phyloP scores from a whole-genome alignment of 495 filamentous ascomycete species.

The Coniosporium apollinis region DNA sequence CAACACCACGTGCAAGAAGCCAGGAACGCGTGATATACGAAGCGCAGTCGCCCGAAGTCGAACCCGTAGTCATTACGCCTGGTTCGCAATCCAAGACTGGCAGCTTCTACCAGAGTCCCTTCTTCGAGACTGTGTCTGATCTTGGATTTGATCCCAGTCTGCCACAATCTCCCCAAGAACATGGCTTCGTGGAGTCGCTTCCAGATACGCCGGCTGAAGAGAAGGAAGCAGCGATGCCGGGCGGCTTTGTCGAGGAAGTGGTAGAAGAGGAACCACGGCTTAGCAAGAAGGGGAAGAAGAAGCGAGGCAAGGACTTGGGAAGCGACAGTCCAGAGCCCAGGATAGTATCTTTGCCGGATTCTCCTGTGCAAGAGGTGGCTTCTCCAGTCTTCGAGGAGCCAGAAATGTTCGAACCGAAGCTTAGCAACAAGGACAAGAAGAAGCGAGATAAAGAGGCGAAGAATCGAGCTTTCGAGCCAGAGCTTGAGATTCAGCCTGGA shows the following conservation, averaged over 20 bases:
- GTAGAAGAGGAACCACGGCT: background rate
- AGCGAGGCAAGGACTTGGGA: conserved; percentile 1
- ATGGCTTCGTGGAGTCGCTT: conserved; percentile 17
- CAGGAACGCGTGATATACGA: too few relatives aligned
- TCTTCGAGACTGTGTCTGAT: conserved; percentile 15
- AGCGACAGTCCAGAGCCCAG: too few relatives aligned
- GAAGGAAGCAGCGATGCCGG: conserved; percentile 11
- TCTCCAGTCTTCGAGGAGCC: conserved; percentile 1
- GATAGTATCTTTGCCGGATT: too few relatives aligned
- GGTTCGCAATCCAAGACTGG: too few relatives aligned
- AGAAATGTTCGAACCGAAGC: conserved; percentile 6
- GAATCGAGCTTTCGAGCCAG: too few relatives aligned
- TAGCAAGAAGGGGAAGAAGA: conserved; percentile 7
- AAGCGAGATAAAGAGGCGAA: conserved; percentile 8
- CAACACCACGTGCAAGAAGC: too few relatives aligned
- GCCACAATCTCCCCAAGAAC: conserved; percentile 6
- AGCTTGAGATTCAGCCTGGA: too few relatives aligned
- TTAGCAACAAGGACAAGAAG: conserved; percentile 13
- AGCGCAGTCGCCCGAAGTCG: too few relatives aligned
- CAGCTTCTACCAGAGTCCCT: conserved; percentile 10
- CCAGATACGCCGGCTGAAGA: conserved; percentile 7
- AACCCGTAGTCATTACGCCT: too few relatives aligned
- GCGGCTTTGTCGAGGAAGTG: conserved; percentile 16
- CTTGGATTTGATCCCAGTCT: conserved; percentile 3
- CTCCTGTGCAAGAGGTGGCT: background rate